These are phyloP conservation scores for Adansonia digitata DNA, from an alignment of 345 rosid genomes.

Conservation along the genomic window DNA sequence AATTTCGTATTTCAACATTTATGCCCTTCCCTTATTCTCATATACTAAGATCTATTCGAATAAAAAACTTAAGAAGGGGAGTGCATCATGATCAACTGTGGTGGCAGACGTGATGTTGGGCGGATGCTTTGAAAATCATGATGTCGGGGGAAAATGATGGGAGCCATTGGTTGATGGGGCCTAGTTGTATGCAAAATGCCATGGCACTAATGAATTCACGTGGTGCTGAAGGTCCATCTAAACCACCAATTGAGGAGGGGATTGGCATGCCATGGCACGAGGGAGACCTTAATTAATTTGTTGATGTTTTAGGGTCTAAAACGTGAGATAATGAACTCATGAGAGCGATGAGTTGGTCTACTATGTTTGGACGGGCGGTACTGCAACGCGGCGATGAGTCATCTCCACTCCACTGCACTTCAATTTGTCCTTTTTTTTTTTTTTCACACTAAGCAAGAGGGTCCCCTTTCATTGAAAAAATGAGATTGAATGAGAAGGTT, in stretches of 20 bases:
- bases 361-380: neutral
- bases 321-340: neutral
- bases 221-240: slow-evolving; percentile 15
- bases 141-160: slow-evolving; percentile 19
- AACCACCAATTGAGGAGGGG: neutral
- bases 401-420: neutral
- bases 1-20: too few species aligned
- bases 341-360: neutral
- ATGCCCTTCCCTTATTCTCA: too few species aligned
- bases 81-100: slow-evolving; percentile 30
- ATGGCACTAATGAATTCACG: slow-evolving; percentile 21
- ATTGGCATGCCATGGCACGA: too few species aligned
- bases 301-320: neutral
- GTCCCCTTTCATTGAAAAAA: neutral
- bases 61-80: neutral
- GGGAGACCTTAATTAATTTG: neutral
- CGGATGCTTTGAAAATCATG: slow-evolving; percentile 13
- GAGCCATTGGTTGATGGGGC: slow-evolving; percentile 26
- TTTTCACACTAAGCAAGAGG: neutral
- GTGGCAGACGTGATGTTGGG: slow-evolving; percentile 51
- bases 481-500: too few species aligned
- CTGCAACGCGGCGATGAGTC: neutral
- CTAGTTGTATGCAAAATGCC: neutral
- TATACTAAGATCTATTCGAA: too few species aligned
- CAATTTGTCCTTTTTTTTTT: neutral